phyloP scores from a whole-genome alignment of 2,329 filamentous ascomycete species.

The Colletotrichum spinosum region DNA sequence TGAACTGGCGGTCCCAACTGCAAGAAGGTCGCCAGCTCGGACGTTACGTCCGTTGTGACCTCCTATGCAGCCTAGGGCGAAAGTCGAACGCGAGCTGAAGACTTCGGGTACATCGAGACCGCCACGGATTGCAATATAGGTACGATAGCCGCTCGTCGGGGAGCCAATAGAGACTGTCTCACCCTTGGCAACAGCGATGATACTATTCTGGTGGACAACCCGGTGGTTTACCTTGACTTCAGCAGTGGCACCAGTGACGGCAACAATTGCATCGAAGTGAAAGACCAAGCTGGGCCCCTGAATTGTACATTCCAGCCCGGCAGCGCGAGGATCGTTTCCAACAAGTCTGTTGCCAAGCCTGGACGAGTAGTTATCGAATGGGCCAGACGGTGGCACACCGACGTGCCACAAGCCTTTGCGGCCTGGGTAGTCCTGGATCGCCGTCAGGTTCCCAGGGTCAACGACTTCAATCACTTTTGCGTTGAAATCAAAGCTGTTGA shows the following conservation, averaged over 20 bases:
- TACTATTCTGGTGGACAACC: constrained; percentile 39
- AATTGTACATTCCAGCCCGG: constrained; percentile 50
- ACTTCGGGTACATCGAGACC: constrained; percentile 49
- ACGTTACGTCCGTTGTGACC: constrained; percentile 49
- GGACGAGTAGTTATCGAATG: constrained; percentile 54
- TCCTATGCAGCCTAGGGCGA: constrained; percentile 48
- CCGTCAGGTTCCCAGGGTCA: constrained; percentile 49
- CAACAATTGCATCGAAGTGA: constrained; percentile 46
- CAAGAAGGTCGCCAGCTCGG: constrained; percentile 45
- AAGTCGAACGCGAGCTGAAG: constrained; percentile 47
- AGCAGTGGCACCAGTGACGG: constrained; percentile 47
- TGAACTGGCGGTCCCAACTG: constrained; percentile 29
- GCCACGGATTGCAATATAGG: constrained; percentile 49
- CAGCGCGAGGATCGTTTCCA: constrained; percentile 43
- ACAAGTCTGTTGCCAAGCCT: constrained; percentile 50
- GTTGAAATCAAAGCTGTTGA: constrained; percentile 46
- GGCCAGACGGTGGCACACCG: constrained; percentile 54
- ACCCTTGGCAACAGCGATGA: constrained; percentile 40
- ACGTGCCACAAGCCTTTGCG: constrained; percentile 51
- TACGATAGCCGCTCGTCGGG: constrained; percentile 45
- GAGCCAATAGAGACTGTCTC: constrained; percentile 44
- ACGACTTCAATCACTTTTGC: constrained; percentile 50
- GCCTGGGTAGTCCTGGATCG: constrained; percentile 55
- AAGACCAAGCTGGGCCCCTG: constrained; percentile 50
- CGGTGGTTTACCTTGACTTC: constrained; percentile 43